Percentiles rank a stretch among this genome's conserved stretches.
These are phyloP conservation scores for Escallonia herrerae DNA, from an alignment of 129 eudicot species.

Conservation along the genomic window DNA sequence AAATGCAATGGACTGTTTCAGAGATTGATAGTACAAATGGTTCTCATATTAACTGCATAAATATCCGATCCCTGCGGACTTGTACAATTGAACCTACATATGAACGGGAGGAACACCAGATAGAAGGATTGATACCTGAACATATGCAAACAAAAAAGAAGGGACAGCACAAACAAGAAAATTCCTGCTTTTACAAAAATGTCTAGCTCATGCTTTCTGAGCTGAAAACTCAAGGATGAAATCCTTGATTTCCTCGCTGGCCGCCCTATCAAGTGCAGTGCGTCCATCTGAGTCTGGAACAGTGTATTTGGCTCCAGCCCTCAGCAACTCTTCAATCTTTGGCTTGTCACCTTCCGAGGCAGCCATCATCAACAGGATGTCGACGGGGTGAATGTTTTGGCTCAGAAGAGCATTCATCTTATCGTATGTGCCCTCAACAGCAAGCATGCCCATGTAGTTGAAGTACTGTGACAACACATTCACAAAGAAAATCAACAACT, in stretches of 20 bases:
- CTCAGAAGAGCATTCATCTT: slow-evolving; percentile 88
- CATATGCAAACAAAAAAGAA: neutral
- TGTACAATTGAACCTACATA: neutral
- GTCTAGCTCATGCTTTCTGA: slow-evolving; percentile 52
- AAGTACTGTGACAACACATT: slow-evolving; percentile 47
- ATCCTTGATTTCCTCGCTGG: slow-evolving; percentile 66
- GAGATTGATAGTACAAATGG: neutral
- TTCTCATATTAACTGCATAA: neutral
- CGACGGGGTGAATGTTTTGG: slow-evolving; percentile 84
- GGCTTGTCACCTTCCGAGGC: slow-evolving; percentile 90
- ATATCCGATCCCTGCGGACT: neutral
- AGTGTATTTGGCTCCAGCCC: slow-evolving; percentile 79
- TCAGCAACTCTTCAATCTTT: slow-evolving; percentile 75
- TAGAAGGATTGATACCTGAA: too few species aligned
- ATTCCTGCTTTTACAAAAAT: neutral
- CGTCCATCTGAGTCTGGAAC: slow-evolving; percentile 75
- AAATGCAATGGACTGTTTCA: too few species aligned
- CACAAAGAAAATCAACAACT: too few species aligned
- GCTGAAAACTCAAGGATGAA: slow-evolving; percentile 46
- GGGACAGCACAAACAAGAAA: neutral
- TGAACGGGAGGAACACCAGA: too few species aligned
- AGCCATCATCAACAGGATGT: slow-evolving; percentile 85
- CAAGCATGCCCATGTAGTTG: slow-evolving; percentile 99
- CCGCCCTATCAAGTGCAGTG: slow-evolving; percentile 70
- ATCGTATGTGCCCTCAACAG: slow-evolving; percentile 89